These are phyloP conservation scores for Aspergillus japonicus DNA, from an alignment of 2,329 filamentous ascomycete species.

Conservation along the genomic window DNA sequence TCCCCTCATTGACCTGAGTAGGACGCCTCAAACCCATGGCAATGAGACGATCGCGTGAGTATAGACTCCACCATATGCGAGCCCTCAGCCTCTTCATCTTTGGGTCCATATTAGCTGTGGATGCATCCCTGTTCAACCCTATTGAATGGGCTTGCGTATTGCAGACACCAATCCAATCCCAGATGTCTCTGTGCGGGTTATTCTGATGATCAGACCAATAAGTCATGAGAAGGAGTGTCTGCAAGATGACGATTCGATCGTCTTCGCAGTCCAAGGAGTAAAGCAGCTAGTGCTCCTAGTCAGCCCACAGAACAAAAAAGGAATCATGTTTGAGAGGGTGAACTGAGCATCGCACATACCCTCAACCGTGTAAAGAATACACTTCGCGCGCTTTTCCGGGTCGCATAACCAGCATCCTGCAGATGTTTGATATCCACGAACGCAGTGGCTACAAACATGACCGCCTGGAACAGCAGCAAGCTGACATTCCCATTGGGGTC, in stretches of 20 bases:
- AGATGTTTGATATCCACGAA: constrained; percentile 76
- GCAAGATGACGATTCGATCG: constrained; percentile 78
- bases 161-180: constrained; percentile 28
- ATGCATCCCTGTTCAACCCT: constrained; percentile 22
- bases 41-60: constrained; percentile 85
- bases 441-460: constrained; percentile 85
- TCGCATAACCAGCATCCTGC: constrained; percentile 69
- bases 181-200: constrained; percentile 71
- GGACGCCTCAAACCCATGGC: constrained; percentile 86
- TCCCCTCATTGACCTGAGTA: constrained; percentile 83
- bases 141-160: constrained; percentile 27
- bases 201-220: constrained; percentile 94
- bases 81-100: constrained; percentile 65
- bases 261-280: constrained; percentile 91
- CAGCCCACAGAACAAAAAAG: neutral
- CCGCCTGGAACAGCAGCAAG: constrained; percentile 82
- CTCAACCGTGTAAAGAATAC: constrained; percentile 81
- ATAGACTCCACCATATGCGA: constrained; percentile 91
- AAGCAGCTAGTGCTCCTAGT: constrained; percentile 58
- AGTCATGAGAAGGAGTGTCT: constrained; percentile 81
- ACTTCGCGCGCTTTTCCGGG: constrained; percentile 74
- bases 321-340: constrained; percentile 33
- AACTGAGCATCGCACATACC: constrained; percentile 45
- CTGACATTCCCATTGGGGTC: constrained; percentile 72
- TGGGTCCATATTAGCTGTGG: constrained; percentile 16